A percentile compares a stretch with the other conserved stretches of the same genome.
phyloP scores from a whole-genome alignment of 805 yeast genomes.

The Candida bentonensis region DNA sequence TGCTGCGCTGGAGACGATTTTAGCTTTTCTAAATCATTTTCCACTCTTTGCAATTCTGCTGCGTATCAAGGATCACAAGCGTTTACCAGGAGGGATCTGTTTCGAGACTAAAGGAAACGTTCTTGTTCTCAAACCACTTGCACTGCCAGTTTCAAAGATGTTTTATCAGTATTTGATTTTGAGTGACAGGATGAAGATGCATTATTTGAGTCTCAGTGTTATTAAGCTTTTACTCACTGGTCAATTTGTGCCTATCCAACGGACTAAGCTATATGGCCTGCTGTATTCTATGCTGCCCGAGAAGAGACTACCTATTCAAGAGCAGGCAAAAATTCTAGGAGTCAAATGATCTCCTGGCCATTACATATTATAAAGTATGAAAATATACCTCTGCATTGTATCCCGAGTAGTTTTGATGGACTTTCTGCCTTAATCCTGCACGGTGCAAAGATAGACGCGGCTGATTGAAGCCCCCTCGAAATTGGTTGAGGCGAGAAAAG shows the following conservation, averaged over 20 bases:
- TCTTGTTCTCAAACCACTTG: slow-evolving; percentile 26
- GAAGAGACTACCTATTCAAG: slow-evolving; percentile 18
- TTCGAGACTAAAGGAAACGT: slow-evolving; percentile 9
- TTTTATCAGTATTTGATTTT: slow-evolving; percentile 35
- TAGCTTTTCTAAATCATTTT: slow-evolving; percentile 62
- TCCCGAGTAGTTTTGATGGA: too few relatives aligned
- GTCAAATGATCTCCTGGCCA: too few relatives aligned
- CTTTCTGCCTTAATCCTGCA: too few relatives aligned
- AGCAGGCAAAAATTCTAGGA: slow-evolving; percentile 6
- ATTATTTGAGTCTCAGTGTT: slow-evolving; percentile 30
- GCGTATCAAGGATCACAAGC: slow-evolving; percentile 62
- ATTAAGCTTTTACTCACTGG: slow-evolving; percentile 32
- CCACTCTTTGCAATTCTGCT: slow-evolving; percentile 77
- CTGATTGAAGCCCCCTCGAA: too few relatives aligned
- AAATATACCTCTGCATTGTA: too few relatives aligned
- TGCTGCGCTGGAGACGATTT: slow-evolving; percentile 40
- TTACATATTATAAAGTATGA: too few relatives aligned
- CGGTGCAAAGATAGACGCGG: too few relatives aligned
- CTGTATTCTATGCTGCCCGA: slow-evolving; percentile 41
- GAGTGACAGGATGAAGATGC: slow-evolving; percentile 25
- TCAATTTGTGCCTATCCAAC: slow-evolving; percentile 30
- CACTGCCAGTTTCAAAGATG: slow-evolving; percentile 30
- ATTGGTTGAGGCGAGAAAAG: too few relatives aligned
- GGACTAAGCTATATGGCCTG: slow-evolving; percentile 34
- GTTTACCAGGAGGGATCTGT: slow-evolving; percentile 48